Conservation (phyloP, 1,139 yeast species). For the Meyerozyma carpophila region DNA sequence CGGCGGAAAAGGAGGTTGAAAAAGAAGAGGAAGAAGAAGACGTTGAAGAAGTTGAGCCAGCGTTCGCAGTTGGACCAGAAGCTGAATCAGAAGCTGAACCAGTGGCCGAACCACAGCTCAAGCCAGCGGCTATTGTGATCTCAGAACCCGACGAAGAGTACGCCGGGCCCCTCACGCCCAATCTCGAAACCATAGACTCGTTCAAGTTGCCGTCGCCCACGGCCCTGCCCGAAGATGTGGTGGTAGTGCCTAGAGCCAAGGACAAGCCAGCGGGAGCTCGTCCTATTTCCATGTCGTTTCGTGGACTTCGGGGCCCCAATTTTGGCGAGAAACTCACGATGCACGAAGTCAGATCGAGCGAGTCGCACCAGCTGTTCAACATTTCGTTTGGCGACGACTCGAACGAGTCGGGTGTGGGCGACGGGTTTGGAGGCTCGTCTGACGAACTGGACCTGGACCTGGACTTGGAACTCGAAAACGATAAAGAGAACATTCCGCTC, state of each 20-base stretch:
- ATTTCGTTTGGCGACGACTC: conserved; percentile 29
- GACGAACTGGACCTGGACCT: conserved; percentile 19
- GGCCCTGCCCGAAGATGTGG: neutral
- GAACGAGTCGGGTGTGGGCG: conserved; percentile 11
- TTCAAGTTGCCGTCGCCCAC: neutral
- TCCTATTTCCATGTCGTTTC: conserved; percentile 65
- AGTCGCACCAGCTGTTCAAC: conserved; percentile 42
- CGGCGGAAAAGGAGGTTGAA: neutral
- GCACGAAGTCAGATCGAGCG: conserved; percentile 27
- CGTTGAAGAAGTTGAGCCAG: too few relatives aligned
- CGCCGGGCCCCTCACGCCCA: neutral
- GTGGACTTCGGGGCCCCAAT: conserved; percentile 56
- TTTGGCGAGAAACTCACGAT: conserved; percentile 34
- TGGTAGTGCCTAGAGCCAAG: neutral
- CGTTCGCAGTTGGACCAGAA: too few relatives aligned
- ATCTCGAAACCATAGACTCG: neutral
- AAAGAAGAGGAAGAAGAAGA: neutral
- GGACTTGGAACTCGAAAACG: conserved; percentile 29
- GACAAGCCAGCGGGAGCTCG: conserved; percentile 17
- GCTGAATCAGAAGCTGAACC: neutral
- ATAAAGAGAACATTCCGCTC: conserved; percentile 6
- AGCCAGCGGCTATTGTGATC: neutral
- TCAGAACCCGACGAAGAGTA: neutral
- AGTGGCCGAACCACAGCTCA: neutral
- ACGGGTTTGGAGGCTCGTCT: conserved; percentile 13